These are phyloP conservation scores for Neofusicoccum umdonicola DNA, from an alignment of 2,329 filamentous ascomycete genomes.

Conservation along the genomic window DNA sequence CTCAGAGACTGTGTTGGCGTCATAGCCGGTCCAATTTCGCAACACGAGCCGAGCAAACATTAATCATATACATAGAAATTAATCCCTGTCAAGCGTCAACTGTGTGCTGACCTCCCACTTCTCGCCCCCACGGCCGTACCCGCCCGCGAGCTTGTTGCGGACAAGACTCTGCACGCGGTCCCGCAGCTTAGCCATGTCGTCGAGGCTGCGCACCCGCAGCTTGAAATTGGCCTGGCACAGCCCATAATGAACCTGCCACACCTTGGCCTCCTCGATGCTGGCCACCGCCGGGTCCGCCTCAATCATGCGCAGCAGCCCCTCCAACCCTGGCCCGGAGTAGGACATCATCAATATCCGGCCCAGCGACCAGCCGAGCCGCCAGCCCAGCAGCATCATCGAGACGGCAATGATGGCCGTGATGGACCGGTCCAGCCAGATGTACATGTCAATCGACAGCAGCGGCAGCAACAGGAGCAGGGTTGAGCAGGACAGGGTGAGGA, in stretches of 20 bases:
- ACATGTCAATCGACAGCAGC: constrained; percentile 75
- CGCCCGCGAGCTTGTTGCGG: constrained; percentile 80
- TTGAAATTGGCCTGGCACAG: constrained; percentile 94
- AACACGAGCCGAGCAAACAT: neutral
- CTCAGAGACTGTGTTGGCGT: neutral
- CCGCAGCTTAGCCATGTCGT: constrained; percentile 68
- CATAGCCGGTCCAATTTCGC: neutral
- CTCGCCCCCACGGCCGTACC: constrained; percentile 76
- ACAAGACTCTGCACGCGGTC: constrained; percentile 75
- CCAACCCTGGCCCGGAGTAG: constrained; percentile 60
- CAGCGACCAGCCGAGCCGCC: constrained; percentile 78
- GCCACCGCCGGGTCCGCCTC: constrained; percentile 74
- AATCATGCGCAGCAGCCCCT: constrained; percentile 75
- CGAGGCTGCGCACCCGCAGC: constrained; percentile 64
- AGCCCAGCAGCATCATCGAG: constrained; percentile 84
- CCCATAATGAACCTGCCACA: constrained; percentile 98
- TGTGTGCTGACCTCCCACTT: constrained; percentile 94
- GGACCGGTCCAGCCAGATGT: constrained; percentile 77
- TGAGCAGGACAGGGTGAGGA: constrained; percentile 87
- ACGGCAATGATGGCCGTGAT: constrained; percentile 79
- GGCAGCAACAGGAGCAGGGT: constrained; percentile 76
- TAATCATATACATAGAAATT: neutral
- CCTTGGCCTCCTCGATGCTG: constrained; percentile 82
- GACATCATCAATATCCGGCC: constrained; percentile 97
- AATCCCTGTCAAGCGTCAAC: constrained; percentile 49